Percentiles rank a stretch among this genome's conserved stretches.
Conservation (phyloP, 805 yeast genomes). For the Soucietia sequanensis region DNA sequence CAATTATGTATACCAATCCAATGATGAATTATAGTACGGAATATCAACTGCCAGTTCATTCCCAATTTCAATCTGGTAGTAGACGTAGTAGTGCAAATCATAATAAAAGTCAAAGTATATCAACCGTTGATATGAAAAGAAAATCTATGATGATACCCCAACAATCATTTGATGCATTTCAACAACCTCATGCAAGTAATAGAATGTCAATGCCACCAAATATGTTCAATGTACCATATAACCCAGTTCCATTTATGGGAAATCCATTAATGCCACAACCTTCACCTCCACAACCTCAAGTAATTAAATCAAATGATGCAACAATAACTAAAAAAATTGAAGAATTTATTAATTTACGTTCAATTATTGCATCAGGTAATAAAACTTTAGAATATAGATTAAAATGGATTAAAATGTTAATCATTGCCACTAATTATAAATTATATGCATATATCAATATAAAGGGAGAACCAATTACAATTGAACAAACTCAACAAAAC, state of each 20-base stretch:
- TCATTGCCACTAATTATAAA: slow-evolving; percentile 36
- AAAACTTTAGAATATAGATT: slow-evolving; percentile 40
- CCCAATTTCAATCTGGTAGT: slow-evolving; percentile 6
- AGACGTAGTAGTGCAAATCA: slow-evolving; percentile 5
- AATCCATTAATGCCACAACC: slow-evolving; percentile 3
- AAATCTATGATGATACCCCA: slow-evolving; percentile 9
- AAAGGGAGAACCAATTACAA: slow-evolving; percentile 35
- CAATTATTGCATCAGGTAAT: slow-evolving; percentile 39
- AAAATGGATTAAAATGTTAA: slow-evolving; percentile 43
- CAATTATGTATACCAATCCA: slow-evolving; percentile 6
- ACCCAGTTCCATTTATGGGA: slow-evolving; percentile 1
- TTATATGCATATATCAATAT: slow-evolving; percentile 42
- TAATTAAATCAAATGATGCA: slow-evolving; percentile 18
- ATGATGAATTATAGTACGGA: slow-evolving; percentile 18
- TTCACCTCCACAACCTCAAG: slow-evolving; percentile 7
- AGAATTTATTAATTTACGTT: slow-evolving; percentile 32
- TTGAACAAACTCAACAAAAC: slow-evolving; percentile 29
- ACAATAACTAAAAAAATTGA: slow-evolving; percentile 30
- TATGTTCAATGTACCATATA: not conserved
- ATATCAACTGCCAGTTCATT: slow-evolving; percentile 3
- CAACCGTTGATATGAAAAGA: slow-evolving; percentile 14
- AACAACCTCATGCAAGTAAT: slow-evolving; percentile 3
- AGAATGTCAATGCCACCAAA: slow-evolving; percentile 9
- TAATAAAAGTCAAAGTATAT: slow-evolving; percentile 17
- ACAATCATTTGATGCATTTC: slow-evolving; percentile 1